Base-by-base conservation (phyloP, 805 yeast species). In the Wickerhamomyces rabaulensis region DNA sequence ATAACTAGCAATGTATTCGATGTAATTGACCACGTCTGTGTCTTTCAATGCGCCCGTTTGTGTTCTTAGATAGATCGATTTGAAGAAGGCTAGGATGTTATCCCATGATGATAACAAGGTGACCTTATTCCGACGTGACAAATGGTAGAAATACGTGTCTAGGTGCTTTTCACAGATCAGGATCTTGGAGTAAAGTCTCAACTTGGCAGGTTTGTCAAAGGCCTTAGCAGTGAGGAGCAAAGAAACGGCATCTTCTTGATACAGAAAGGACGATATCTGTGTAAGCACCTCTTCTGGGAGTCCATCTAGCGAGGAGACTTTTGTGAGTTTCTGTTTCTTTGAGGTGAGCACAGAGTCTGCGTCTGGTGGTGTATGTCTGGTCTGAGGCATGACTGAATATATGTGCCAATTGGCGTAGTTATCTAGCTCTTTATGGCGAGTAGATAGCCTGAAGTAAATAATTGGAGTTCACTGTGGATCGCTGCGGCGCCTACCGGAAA, bases 111-210 rank as follows among this genome's bases (percentile, higher is more conserved):
- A 51, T 10, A 55, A 22, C 6, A 55, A 17, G 1, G 58, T 48
- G n/a, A 42, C 31, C 23, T 47, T 52, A 13, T 41, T 39, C 13
- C 21, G 22, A 9, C 43, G 38, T 1, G 52, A 27, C 23, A 54
- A 27, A 10, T 51, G 37, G 23, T 49, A 46, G 47, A 46, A 57
- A 39, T 48, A 57, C 6, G 48, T 45, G 35, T 59, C 62, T 33
- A 53, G 52, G 12, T 43, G 47, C 43, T 59, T 59, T 41, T 59
- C 63, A 48, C 62, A 56, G 5, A 59, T 47, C 3, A 55, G 25
- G 2, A 59, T 52, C 19, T 39, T 44, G 17, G 48, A 43, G 44
- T 57, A 59, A 2, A 59, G 47, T n/a, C 63, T 44, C n/a, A 42
- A 35, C 20, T 51, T 45, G 21, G 53, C 51, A 1, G 58, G 48